Evolutionary conservation across 768 basidiomycete genomes (phyloP).

Genomic region (Hemileccinum impolitum): DNA sequence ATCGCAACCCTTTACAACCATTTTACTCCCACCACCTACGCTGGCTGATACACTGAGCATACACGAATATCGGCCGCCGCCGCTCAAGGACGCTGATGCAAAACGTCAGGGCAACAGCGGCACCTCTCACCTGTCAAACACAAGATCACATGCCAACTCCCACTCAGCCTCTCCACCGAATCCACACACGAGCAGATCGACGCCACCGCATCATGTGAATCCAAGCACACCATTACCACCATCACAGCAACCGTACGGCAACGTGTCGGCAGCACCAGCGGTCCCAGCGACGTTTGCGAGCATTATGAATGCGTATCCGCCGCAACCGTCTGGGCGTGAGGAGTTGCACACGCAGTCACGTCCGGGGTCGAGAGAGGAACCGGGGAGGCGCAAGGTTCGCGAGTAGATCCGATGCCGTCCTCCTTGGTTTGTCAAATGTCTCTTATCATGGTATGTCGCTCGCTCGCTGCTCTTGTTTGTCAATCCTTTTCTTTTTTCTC

Average conservation of each 20-base stretch:
- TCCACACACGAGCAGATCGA: conserved; percentile 13
- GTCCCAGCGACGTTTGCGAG: conserved; percentile 59
- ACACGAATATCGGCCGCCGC: conserved; percentile 31
- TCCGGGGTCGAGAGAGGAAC: conserved; percentile 26
- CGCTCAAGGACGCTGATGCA: conserved; percentile 15
- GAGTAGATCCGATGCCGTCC: conserved; percentile 6
- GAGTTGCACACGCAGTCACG: conserved; percentile 26
- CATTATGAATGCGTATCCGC: conserved; percentile 69
- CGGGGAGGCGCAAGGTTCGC: conserved; percentile 12
- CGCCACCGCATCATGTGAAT: conserved; percentile 19
- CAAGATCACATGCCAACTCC: conserved; percentile 12
- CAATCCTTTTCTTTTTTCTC: background rate
- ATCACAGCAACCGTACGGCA: conserved; percentile 23
- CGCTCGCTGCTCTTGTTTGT: background rate
- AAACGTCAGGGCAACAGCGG: conserved; percentile 17
- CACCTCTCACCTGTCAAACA: conserved; percentile 8
- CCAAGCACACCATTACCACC: background rate
- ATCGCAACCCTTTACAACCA: conserved; percentile 29
- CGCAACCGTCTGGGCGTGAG: conserved; percentile 23
- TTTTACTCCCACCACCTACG: conserved; percentile 29
- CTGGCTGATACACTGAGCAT: conserved; percentile 28
- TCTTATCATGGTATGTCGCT: background rate
- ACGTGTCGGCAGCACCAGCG: conserved; percentile 21
- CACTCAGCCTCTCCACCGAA: conserved; percentile 26
- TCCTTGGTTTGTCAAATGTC: background rate